Percentiles rank a stretch among this genome's conserved stretches.
Evolutionary conservation across 768 basidiomycete species (phyloP).

Genomic region (Hydnum rufescens): DNA sequence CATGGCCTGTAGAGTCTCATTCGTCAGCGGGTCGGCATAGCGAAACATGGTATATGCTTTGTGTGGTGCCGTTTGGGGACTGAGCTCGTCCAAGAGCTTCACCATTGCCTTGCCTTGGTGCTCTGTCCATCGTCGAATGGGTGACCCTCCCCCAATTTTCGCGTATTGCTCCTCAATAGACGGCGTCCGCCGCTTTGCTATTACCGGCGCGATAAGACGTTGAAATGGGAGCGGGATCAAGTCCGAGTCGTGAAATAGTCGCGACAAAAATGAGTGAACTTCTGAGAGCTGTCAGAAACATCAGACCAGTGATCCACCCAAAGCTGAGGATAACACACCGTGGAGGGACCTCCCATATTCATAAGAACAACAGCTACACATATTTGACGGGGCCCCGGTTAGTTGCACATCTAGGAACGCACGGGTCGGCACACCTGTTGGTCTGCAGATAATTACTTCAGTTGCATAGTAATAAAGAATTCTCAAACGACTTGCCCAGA

Average conservation of each 20-base stretch:
- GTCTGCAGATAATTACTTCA: background rate
- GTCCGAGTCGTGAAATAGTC: conserved; percentile 79
- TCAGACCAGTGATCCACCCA: background rate
- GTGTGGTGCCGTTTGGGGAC: conserved; percentile 83
- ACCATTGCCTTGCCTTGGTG: conserved; percentile 84
- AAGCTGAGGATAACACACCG: conserved; percentile 36
- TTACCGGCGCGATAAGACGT: conserved; percentile 63
- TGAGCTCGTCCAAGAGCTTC: conserved; percentile 78
- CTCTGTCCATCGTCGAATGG: conserved; percentile 78
- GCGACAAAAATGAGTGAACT: conserved; percentile 80
- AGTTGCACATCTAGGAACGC: background rate
- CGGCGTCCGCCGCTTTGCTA: conserved; percentile 78
- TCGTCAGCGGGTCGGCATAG: conserved; percentile 72
- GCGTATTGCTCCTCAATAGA: conserved; percentile 87
- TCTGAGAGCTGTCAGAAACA: conserved; percentile 53
- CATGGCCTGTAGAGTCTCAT: conserved; percentile 65
- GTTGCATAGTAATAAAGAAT: background rate
- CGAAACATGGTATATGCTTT: conserved; percentile 94
- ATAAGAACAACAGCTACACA: conserved; percentile 73
- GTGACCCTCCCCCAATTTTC: conserved; percentile 91
- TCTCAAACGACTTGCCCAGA: background rate
- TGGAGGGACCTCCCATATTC: conserved; percentile 97
- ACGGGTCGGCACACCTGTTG: conserved; percentile 1
- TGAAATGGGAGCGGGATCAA: conserved; percentile 94
- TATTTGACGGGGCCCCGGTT: background rate